Evolutionary conservation across 495 filamentous ascomycete species (phyloP).

Genomic region (Penicillium maclennaniae): DNA sequence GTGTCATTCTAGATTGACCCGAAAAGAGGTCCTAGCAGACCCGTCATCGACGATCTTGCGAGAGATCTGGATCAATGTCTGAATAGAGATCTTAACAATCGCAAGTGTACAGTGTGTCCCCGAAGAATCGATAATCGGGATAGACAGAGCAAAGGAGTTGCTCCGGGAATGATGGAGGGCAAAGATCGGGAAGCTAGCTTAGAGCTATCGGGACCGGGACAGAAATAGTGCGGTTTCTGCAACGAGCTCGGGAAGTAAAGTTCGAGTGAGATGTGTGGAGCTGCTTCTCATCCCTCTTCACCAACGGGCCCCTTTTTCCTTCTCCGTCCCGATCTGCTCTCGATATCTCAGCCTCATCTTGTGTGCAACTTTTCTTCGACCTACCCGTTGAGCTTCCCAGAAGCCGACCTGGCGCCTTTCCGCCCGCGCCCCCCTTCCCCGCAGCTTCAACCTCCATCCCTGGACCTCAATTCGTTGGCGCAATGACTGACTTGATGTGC

Average conservation of each 20-base stretch:
- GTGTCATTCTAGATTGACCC: neutral
- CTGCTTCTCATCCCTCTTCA: neutral
- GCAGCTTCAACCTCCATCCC: constrained; percentile 19
- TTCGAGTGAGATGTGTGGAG: neutral
- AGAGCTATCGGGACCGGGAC: neutral
- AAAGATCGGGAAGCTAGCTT: neutral
- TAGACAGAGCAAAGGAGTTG: no score
- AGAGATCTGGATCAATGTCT: no score
- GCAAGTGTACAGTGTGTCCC: no score
- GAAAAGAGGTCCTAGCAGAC: no score
- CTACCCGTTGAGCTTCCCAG: constrained; percentile 2
- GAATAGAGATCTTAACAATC: no score
- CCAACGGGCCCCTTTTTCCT: neutral
- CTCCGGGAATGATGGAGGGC: no score
- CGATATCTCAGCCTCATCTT: neutral
- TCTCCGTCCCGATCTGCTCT: neutral
- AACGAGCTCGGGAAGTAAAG: neutral
- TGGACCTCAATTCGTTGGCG: constrained; percentile 26
- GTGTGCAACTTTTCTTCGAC: neutral
- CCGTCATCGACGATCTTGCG: no score
- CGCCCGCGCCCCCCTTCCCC: constrained; percentile 17
- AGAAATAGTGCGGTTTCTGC: neutral
- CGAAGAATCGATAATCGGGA: no score
- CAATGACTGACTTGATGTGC: constrained; percentile 29
- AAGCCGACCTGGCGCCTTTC: constrained; percentile 16